phyloP scores from a whole-genome alignment of 208 protist species.

The Wallacemonas sp. region DNA sequence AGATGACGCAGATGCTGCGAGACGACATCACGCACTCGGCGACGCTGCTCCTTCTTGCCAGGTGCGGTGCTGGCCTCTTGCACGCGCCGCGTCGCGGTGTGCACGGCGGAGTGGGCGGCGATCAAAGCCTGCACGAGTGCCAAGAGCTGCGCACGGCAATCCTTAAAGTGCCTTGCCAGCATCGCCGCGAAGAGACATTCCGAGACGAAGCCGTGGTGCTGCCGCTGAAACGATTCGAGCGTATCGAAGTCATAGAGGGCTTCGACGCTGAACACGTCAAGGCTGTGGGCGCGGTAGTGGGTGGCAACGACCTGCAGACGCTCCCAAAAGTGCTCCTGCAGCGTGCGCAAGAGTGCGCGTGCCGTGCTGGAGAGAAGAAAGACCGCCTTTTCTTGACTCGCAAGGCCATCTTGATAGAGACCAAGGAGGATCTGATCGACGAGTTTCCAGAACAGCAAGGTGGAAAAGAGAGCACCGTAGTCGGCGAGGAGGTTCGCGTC shows the following conservation, averaged over 20 bases:
- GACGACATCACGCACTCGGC: conserved; percentile 44
- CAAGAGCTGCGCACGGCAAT: conserved; percentile 40
- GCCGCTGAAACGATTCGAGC: conserved; percentile 57
- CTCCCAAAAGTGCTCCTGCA: conserved; percentile 70
- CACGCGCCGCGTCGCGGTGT: conserved; percentile 25
- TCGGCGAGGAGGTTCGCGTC: conserved; percentile 26
- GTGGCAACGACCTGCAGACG: conserved; percentile 33
- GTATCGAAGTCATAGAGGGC: conserved; percentile 51
- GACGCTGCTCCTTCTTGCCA: conserved; percentile 24
- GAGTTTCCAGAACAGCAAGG: conserved; percentile 75
- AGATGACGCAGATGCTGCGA: conserved; percentile 41
- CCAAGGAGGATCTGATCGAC: conserved; percentile 56
- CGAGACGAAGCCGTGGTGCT: conserved; percentile 60
- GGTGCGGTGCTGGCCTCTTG: conserved; percentile 15
- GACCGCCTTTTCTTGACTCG: conserved; percentile 46
- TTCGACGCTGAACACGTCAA: conserved; percentile 38
- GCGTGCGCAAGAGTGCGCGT: conserved; percentile 43
- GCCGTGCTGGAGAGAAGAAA: conserved; percentile 77
- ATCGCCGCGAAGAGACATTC: conserved; percentile 67
- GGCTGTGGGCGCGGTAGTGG: conserved; percentile 38
- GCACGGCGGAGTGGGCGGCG: conserved; percentile 19
- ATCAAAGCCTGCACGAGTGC: conserved; percentile 54
- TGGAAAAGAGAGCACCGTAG: conserved; percentile 50
- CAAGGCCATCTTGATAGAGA: conserved; percentile 55
- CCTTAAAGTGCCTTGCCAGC: conserved; percentile 35